phyloP scores from a whole-genome alignment of 2,329 filamentous ascomycete genomes.

The Hyphodiscus sp. region DNA sequence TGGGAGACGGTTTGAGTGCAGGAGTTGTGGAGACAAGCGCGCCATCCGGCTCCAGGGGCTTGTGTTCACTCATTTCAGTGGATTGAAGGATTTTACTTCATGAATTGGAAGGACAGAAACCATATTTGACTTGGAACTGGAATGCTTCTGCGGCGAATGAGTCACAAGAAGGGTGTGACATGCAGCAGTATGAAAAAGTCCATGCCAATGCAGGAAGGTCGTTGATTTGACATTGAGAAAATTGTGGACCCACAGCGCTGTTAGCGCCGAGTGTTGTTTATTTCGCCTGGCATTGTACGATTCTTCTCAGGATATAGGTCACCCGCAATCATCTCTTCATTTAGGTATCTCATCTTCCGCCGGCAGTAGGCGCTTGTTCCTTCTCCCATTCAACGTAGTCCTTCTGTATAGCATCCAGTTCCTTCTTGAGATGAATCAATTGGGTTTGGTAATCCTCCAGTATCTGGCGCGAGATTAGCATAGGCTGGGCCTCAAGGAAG shows the following conservation, averaged over 20 bases:
- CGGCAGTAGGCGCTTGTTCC: conserved; percentile 23
- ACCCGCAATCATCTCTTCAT: neutral
- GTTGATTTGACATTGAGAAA: no score
- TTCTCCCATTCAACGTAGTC: conserved; percentile 48
- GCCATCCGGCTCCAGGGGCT: neutral
- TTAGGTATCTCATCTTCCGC: conserved; percentile 5
- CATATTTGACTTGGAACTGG: neutral
- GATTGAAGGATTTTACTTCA: neutral
- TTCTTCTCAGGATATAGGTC: neutral
- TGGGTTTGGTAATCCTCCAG: conserved; percentile 78
- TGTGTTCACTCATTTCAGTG: neutral
- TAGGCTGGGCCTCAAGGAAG: conserved; percentile 3
- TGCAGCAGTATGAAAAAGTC: no score
- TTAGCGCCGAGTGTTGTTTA: neutral
- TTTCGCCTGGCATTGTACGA: neutral
- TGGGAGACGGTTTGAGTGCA: conserved; percentile 5
- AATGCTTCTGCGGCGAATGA: neutral
- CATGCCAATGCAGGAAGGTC: no score
- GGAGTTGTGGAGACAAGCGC: conserved; percentile 7
- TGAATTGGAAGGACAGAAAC: neutral
- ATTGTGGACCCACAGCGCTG: no score
- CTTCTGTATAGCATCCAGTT: conserved; percentile 46
- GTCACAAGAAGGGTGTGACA: no score
- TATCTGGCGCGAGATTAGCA: conserved; percentile 44
- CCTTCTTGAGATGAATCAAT: conserved; percentile 66